phyloP scores from a whole-genome alignment of 441 rosid genomes.

The Pelargonium myrrhifolium region DNA sequence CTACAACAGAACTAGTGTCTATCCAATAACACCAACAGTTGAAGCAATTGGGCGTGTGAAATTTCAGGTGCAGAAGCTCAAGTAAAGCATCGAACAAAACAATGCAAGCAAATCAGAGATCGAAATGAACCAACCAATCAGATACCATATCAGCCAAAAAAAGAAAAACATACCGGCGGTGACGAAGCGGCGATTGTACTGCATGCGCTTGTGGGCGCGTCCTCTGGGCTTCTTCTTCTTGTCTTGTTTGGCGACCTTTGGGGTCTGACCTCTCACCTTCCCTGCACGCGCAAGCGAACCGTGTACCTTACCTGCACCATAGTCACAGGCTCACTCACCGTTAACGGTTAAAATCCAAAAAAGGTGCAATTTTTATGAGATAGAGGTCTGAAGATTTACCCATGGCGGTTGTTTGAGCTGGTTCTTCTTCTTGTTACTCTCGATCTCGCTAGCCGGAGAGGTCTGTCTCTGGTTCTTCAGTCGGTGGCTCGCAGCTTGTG shows the following conservation, averaged over 20 bases:
- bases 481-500: background rate
- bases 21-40: no score
- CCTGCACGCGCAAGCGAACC: constrained; percentile 21
- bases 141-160: background rate
- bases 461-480: background rate
- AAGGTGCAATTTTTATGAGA: background rate
- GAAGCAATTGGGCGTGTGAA: background rate
- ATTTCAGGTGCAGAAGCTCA: background rate
- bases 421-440: constrained; percentile 3
- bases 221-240: constrained; percentile 23
- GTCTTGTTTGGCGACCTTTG: constrained; percentile 17
- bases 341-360: background rate
- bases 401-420: background rate
- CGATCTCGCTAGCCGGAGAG: constrained; percentile 1
- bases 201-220: constrained; percentile 20
- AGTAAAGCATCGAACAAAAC: background rate
- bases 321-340: background rate
- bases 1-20: no score
- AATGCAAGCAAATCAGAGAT: background rate
- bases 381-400: background rate
- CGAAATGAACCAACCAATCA: background rate
- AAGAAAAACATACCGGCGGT: constrained; percentile 11
- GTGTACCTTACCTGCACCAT: constrained; percentile 16
- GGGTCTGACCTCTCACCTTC: constrained; percentile 18
- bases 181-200: constrained; percentile 22